phyloP scores from a whole-genome alignment of 768 basidiomycete species.

The Mycena rebaudengoi region DNA sequence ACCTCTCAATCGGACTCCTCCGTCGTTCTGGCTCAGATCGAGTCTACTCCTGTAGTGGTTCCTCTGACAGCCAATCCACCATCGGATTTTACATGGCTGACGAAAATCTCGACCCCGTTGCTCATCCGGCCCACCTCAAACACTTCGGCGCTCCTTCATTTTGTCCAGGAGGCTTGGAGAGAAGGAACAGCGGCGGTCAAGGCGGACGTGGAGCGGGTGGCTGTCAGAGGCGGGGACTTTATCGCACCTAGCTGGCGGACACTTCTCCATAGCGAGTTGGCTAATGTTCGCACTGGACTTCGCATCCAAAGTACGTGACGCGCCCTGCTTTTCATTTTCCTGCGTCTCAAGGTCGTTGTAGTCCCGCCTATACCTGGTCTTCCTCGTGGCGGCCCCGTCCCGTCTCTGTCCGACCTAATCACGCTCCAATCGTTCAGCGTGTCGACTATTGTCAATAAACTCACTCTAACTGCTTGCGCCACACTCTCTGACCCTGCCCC shows the following conservation, averaged over 20 bases:
- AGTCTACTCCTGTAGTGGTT: slow-evolving; percentile 58
- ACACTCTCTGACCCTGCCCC: slow-evolving; percentile 68
- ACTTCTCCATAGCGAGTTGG: slow-evolving; percentile 47
- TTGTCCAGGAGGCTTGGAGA: slow-evolving; percentile 67
- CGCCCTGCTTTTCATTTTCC: slow-evolving; percentile 2
- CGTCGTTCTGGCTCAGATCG: slow-evolving; percentile 55
- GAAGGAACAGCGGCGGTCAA: slow-evolving; percentile 55
- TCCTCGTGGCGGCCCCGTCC: slow-evolving; percentile 61
- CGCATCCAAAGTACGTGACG: slow-evolving; percentile 60
- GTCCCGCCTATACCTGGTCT: slow-evolving; percentile 74
- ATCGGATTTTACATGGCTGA: slow-evolving; percentile 64
- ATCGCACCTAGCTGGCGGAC: slow-evolving; percentile 58
- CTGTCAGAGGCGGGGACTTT: slow-evolving; percentile 60
- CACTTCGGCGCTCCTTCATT: slow-evolving; percentile 54
- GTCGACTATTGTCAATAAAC: slow-evolving; percentile 36
- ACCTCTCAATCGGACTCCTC: slow-evolving; percentile 51
- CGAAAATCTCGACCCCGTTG: slow-evolving; percentile 58
- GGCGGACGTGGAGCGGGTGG: slow-evolving; percentile 51
- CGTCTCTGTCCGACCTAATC: slow-evolving; percentile 65
- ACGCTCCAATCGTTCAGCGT: slow-evolving; percentile 65
- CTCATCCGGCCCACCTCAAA: slow-evolving; percentile 64
- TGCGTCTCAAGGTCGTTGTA: slow-evolving; percentile 32
- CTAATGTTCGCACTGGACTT: slow-evolving; percentile 55
- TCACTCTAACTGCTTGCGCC: slow-evolving; percentile 61
- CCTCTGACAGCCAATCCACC: slow-evolving; percentile 64